A percentile compares a stretch with the other conserved stretches of the same genome.
These are phyloP conservation scores for Venturia oleaginea DNA, from an alignment of 2,329 filamentous ascomycete species.

Conservation along the genomic window DNA sequence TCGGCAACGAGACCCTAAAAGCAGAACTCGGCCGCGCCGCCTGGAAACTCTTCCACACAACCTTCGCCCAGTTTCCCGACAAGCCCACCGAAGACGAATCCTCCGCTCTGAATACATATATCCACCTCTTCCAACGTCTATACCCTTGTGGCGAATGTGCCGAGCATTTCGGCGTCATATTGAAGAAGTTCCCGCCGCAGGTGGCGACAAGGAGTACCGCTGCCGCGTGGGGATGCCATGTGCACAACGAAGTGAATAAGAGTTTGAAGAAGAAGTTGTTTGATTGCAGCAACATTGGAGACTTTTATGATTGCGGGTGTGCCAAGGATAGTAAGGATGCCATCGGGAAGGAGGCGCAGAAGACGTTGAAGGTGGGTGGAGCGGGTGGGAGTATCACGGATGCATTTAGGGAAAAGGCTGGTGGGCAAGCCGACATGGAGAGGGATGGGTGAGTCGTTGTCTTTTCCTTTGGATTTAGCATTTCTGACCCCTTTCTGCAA, in stretches of 20 bases:
- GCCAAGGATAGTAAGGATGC: constrained; percentile 39
- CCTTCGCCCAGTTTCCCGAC: constrained; percentile 57
- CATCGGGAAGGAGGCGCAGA: background rate
- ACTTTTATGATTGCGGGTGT: constrained; percentile 60
- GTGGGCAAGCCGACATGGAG: background rate
- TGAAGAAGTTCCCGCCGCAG: constrained; percentile 55
- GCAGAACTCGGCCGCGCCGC: constrained; percentile 56
- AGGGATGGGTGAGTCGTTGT: background rate
- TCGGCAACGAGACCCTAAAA: constrained; percentile 75
- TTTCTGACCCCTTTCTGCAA: background rate
- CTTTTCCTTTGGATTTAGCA: background rate
- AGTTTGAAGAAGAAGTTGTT: constrained; percentile 52
- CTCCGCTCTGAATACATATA: constrained; percentile 49
- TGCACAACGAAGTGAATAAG: constrained; percentile 58
- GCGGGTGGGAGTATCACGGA: constrained; percentile 4
- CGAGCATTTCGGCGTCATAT: constrained; percentile 51
- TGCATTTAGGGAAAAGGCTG: background rate
- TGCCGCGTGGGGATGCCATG: constrained; percentile 58
- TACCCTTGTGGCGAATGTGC: constrained; percentile 62
- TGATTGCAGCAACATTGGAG: constrained; percentile 55
- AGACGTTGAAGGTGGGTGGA: background rate
- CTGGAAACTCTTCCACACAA: constrained; percentile 59
- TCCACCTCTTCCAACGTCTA: constrained; percentile 54
- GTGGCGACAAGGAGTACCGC: constrained; percentile 52
- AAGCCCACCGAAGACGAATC: constrained; percentile 52